A percentile compares a stretch with the other conserved stretches of the same genome.
Conservation (phyloP, 2,329 filamentous ascomycete genomes). For the Fusarium floridanum region DNA sequence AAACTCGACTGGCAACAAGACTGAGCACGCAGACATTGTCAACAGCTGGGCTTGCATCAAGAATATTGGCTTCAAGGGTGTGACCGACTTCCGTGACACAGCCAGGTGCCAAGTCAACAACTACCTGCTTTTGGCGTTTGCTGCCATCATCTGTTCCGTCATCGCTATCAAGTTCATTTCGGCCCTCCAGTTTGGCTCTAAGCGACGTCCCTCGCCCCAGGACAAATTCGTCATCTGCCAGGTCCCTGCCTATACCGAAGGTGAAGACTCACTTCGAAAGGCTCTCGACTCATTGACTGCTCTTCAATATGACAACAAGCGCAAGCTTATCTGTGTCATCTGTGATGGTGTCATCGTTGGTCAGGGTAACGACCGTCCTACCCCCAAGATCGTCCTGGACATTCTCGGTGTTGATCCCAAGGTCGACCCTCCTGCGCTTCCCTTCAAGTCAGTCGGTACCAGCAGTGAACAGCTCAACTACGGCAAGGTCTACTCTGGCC, state of each 20-base stretch:
- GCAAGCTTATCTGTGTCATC: constrained; percentile 95
- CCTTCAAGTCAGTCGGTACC: constrained; percentile 92
- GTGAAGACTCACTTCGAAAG: constrained; percentile 93
- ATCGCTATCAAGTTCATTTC: constrained; percentile 91
- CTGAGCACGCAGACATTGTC: constrained; percentile 61
- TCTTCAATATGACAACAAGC: constrained; percentile 97
- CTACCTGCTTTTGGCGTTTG: constrained; percentile 89
- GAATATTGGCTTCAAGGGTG: constrained; percentile 85
- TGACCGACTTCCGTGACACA: constrained; percentile 84
- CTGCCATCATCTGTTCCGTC: constrained; percentile 84
- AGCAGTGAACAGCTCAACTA: constrained; percentile 96
- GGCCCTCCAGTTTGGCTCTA: constrained; percentile 92
- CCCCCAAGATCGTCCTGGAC: constrained; percentile 96
- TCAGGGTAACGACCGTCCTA: constrained; percentile 94
- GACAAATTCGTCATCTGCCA: constrained; percentile 99
- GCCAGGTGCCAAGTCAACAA: constrained; percentile 88
- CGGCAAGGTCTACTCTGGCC: constrained; percentile 96
- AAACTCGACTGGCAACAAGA: constrained; percentile 63
- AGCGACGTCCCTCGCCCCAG: constrained; percentile 87
- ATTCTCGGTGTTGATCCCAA: constrained; percentile 98
- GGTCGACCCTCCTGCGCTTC: constrained; percentile 91
- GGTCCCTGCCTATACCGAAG: constrained; percentile 97
- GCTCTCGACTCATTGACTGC: constrained; percentile 95
- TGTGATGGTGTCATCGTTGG: constrained; percentile 98
- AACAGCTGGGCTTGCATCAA: constrained; percentile 86